Base-by-base conservation (phyloP, 306 rosid genomes). In the Trichosanthes cucumerina region DNA sequence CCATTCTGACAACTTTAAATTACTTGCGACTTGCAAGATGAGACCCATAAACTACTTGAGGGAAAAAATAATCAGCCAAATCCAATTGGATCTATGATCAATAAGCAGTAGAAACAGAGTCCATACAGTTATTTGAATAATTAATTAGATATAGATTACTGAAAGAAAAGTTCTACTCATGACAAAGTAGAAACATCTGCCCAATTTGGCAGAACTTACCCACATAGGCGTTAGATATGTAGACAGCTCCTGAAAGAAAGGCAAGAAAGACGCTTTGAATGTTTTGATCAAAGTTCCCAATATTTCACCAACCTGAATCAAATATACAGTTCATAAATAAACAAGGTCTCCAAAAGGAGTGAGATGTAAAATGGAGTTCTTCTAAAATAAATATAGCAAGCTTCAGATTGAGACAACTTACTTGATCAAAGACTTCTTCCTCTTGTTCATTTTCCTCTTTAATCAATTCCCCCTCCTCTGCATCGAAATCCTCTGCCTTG, bases 401-500 rank as follows among this genome's bases (percentile, higher is more conserved):
- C 44, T 47, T 26, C 44, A 47, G 59, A 72, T 28, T 24, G 77
- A 33, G 41, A 79, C 14, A 49, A 83, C 96, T 84, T 79, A 95
- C 98, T 95, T 92, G 98, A 59, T 95, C 98, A 87, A 95, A 95
- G 81, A 95, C 97, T 92, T 92, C 98, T 82, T 95, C 98, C 92
- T 95, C 98, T 79, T 95, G 97, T 80, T 95, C 98, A 87, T 95
- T 95, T 89, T 95, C 98, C 86, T 94, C 98, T 77, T 90, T 92
- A 83, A 94, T 94, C 70, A 94, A 77, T 79, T 94, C 97, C 15
- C 90, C 87, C 82, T 92, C 97, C 86, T 94, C 98, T 14, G 91
- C 97, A 79, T 92, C 98, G 85, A 94, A 94, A 84, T 94, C 98
- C 86, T 94, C 98, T 49, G 96, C 97, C 81, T 88, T 90, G 76